Conservation (phyloP, 73 alveolate genomes). For the Uronychia binucleata region DNA sequence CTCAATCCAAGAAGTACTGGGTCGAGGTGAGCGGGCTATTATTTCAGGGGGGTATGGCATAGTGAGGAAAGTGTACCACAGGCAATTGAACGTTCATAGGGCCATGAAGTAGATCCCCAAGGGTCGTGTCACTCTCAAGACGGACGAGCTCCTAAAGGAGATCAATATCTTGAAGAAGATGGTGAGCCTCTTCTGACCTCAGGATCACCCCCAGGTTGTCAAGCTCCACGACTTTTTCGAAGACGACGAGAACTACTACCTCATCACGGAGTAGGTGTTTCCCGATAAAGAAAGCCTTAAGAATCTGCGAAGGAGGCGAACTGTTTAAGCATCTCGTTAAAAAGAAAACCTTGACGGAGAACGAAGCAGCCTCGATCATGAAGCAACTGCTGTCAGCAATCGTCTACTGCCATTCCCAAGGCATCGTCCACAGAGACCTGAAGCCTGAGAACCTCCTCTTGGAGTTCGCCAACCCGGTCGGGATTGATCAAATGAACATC, state of each 20-base stretch:
- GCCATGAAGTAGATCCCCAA: conserved; percentile 57
- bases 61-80: conserved; percentile 49
- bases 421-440: conserved; percentile 68
- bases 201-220: conserved; percentile 85
- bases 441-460: conserved; percentile 74
- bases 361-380: conserved; percentile 58
- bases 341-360: conserved; percentile 44
- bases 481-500: not conserved
- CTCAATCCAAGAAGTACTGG: conserved; percentile 26
- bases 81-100: conserved; percentile 22
- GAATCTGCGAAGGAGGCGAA: conserved; percentile 77
- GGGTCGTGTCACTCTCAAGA: conserved; percentile 12
- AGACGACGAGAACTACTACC: conserved; percentile 71
- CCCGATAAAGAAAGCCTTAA: not conserved
- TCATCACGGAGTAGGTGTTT: conserved; percentile 67
- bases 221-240: conserved; percentile 86
- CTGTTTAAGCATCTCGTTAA: conserved; percentile 45
- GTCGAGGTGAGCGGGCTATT: too few species aligned
- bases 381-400: conserved; percentile 50
- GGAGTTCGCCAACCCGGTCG: conserved; percentile 10
- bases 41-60: conserved; percentile 61
- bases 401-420: conserved; percentile 60
- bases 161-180: conserved; percentile 75
- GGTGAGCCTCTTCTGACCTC: not conserved
- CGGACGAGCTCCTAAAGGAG: conserved; percentile 71